These are phyloP conservation scores for Exutisphaerella laricina DNA, from an alignment of 2,329 filamentous ascomycete genomes.

Conservation along the genomic window DNA sequence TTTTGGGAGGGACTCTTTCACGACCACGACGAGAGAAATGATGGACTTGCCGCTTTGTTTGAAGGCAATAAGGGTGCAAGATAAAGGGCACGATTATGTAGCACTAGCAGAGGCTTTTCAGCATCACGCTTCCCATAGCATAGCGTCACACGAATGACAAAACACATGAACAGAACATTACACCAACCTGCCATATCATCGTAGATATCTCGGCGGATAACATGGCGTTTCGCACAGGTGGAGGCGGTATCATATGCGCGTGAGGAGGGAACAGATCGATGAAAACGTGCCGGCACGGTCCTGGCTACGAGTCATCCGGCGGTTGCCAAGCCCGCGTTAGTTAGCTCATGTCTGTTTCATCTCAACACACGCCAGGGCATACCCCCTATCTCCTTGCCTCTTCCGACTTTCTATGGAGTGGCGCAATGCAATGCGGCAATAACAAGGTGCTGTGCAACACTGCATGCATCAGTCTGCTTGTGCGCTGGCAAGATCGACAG, in stretches of 20 bases:
- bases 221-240: too few species aligned
- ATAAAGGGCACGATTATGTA: slow-evolving; percentile 2
- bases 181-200: too few species aligned
- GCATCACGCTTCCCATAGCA: slow-evolving; percentile 5
- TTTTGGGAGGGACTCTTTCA: slow-evolving; percentile 1
- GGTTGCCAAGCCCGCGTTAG: too few species aligned
- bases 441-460: background rate
- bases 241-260: too few species aligned
- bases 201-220: too few species aligned
- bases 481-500: background rate
- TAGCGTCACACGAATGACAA: background rate
- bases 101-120: background rate
- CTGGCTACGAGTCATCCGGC: too few species aligned
- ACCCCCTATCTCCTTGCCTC: too few species aligned
- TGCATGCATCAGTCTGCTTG: background rate
- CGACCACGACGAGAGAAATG: background rate
- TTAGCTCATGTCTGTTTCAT: too few species aligned
- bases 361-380: too few species aligned
- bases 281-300: too few species aligned
- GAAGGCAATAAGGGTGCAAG: background rate
- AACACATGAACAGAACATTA: background rate
- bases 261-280: too few species aligned
- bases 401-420: background rate
- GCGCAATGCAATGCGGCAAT: background rate
- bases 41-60: slow-evolving; percentile 1